A percentile compares a stretch with the other conserved stretches of the same genome.
These are phyloP conservation scores for Jasminum sambac DNA, from an alignment of 257 asterid genomes.

Conservation along the genomic window DNA sequence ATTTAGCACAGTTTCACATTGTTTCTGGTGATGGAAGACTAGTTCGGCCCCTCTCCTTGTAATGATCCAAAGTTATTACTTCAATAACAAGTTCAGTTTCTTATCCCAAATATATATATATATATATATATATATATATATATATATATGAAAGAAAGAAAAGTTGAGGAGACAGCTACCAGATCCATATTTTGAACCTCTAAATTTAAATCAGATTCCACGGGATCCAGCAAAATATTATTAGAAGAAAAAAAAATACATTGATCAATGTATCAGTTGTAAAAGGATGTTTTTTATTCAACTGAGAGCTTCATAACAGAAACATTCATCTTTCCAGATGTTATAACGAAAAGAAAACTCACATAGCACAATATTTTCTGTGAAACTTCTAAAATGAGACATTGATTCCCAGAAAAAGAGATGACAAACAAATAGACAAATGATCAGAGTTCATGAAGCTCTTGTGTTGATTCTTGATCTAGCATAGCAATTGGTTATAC, in stretches of 20 bases:
- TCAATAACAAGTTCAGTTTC: too few relatives aligned
- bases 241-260: neutral
- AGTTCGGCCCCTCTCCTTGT: too few relatives aligned
- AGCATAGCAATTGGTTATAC: too few relatives aligned
- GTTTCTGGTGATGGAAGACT: too few relatives aligned
- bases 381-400: neutral
- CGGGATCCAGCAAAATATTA: neutral
- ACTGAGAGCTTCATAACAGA: neutral
- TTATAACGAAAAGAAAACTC: neutral
- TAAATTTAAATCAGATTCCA: neutral
- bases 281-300: neutral
- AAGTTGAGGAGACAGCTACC: neutral
- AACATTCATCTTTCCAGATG: neutral
- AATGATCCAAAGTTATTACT: too few relatives aligned
- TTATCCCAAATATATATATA: too few relatives aligned
- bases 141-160: too few relatives aligned
- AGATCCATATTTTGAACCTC: neutral
- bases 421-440: neutral
- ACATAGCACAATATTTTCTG: neutral
- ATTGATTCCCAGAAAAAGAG: neutral
- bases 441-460: neutral
- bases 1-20: too few relatives aligned
- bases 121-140: too few relatives aligned
- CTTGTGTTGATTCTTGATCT: too few relatives aligned
- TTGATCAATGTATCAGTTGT: neutral